A percentile compares a stretch with the other conserved stretches of the same genome.
phyloP scores from a whole-genome alignment of 805 yeast genomes.

The Starmerella bombi region DNA sequence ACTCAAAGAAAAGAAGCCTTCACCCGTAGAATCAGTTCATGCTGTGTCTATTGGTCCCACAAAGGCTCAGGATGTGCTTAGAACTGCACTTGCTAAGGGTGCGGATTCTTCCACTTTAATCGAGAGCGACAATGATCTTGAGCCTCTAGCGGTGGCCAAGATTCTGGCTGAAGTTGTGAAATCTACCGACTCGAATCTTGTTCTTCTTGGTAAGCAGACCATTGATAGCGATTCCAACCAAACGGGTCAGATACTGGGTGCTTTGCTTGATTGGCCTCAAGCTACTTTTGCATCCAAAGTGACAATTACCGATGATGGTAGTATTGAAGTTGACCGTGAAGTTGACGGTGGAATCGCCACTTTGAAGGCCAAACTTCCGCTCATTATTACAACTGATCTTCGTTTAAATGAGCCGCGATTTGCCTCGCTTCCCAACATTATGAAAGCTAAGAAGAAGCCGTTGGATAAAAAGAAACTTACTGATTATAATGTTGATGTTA shows the following conservation, averaged over 20 bases:
- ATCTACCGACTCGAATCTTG: conserved; percentile 57
- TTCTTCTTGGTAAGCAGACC: conserved; percentile 90
- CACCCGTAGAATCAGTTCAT: conserved; percentile 63
- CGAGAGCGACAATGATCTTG: conserved; percentile 60
- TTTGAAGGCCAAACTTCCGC: conserved; percentile 61
- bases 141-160: conserved; percentile 85
- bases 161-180: conserved; percentile 61
- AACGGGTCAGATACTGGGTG: conserved; percentile 95
- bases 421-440: conserved; percentile 88
- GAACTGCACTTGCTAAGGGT: conserved; percentile 90
- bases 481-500: conserved; percentile 59
- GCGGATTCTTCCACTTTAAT: conserved; percentile 75
- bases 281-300: conserved; percentile 91
- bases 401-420: conserved; percentile 91
- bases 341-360: conserved; percentile 92
- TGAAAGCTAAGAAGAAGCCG: conserved; percentile 98
- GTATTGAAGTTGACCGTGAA: conserved; percentile 70
- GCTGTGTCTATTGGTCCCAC: conserved; percentile 84
- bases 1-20: conserved; percentile 52
- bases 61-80: conserved; percentile 74
- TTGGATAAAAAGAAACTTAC: conserved; percentile 48
- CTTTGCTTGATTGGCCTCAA: conserved; percentile 87
- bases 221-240: conserved; percentile 92
- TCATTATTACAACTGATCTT: conserved; percentile 82
- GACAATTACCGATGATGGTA: conserved; percentile 40